Base-by-base conservation (phyloP, 495 filamentous ascomycete species). In the Aspergillus bridgeri region DNA sequence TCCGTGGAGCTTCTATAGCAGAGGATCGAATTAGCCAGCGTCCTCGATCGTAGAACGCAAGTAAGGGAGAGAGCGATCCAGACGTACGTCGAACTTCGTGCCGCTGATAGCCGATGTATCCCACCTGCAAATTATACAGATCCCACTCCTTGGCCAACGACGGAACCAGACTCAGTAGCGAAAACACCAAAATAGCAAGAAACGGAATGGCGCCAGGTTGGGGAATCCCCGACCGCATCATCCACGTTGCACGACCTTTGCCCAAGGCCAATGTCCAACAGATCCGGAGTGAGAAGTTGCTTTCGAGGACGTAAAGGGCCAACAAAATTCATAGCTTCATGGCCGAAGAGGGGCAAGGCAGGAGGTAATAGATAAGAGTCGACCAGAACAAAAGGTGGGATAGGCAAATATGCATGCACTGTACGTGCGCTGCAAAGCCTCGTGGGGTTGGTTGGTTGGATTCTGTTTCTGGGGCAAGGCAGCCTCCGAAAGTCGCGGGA, bases 141-240 rank as follows among this genome's bases (percentile, higher is more conserved):
- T 60, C 60, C 65, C 61, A 67, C 27, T 64, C 56, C 38, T 60
- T 71, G 46, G 72, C 66, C 42, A 76, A 54, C 42, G 71, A 72
- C 25, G 70, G 69, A 43, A 70, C 69, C 55, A 76, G 48, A 21
- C 69, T 74, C 48, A 77, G 62, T 25, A 77, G 60, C 52, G 68
- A 69, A 51, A 74, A 73, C 24, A 74, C 60, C 45, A 76, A 19
- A 54, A 78, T 51, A 25, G 63, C 70, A 44, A 78, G 63, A 49
- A 78, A 67, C 58, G 74, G 70, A 53, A 76, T 67, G 43, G 74
- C 71, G 60, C 70, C 69, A 54, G 73, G 66, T 65, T 70, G 74
- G 47, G 65, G 65, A 38, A 78, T 57, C 24, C 72, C 72, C 55
- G 71, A 70, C 59, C 73, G 69, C 75, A 77, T 77, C 54, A 60